phyloP scores from a whole-genome alignment of 768 basidiomycete genomes.

The Agaricus blazei region DNA sequence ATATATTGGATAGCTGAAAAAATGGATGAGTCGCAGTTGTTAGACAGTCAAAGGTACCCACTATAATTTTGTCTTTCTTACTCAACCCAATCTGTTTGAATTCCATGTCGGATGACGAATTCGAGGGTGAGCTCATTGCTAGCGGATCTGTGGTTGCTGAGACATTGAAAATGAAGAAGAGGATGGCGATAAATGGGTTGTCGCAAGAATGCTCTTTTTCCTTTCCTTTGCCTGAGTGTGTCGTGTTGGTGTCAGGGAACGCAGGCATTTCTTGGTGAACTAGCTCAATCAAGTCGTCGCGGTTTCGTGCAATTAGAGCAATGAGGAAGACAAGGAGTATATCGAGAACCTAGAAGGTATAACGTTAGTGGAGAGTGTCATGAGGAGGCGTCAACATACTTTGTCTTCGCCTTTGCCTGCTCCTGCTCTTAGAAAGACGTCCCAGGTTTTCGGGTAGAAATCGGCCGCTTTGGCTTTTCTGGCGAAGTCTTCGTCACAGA shows the following conservation, averaged over 20 bases:
- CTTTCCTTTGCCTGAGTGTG: conserved; percentile 7
- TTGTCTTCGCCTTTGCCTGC: conserved; percentile 58
- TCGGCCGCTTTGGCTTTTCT: conserved; percentile 77
- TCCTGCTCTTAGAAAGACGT: conserved; percentile 52
- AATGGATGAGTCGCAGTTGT: not conserved
- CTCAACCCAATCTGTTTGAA: conserved; percentile 48
- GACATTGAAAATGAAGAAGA: conserved; percentile 37
- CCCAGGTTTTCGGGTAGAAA: conserved; percentile 67
- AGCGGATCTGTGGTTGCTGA: conserved; percentile 43
- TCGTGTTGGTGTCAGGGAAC: conserved; percentile 12
- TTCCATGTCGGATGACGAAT: conserved; percentile 27
- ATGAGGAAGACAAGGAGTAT: conserved; percentile 56
- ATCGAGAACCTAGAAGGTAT: conserved; percentile 51
- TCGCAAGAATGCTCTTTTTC: conserved; percentile 7
- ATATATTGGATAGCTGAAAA: conserved; percentile 29
- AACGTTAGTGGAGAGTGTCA: not conserved
- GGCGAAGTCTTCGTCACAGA: conserved; percentile 71
- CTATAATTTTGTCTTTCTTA: conserved; percentile 53
- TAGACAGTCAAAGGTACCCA: conserved; percentile 24
- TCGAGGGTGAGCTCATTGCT: conserved; percentile 27
- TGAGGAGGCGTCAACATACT: conserved; percentile 15
- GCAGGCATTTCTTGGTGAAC: conserved; percentile 25
- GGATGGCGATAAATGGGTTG: conserved; percentile 30
- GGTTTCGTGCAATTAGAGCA: conserved; percentile 58
- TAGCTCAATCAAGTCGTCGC: conserved; percentile 49